Evolutionary conservation across 495 filamentous ascomycete genomes (phyloP).

Genomic region (Penicillium ochrochloron): DNA sequence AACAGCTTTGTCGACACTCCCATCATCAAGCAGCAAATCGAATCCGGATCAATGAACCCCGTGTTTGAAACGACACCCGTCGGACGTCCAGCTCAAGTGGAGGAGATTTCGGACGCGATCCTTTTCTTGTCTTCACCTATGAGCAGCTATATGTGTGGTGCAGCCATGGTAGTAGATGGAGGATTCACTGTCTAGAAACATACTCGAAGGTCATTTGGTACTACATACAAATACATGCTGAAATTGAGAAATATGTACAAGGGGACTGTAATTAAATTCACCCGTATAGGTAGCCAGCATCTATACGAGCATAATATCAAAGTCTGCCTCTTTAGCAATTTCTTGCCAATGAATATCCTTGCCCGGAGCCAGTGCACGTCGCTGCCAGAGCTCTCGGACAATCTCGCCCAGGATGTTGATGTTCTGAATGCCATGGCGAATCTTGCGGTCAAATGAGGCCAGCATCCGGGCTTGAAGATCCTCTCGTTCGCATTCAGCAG

Average conservation of each 20-base stretch:
- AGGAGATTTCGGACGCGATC: conserved; percentile 72
- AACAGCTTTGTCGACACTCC: conserved; percentile 44
- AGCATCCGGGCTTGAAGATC: conserved; percentile 31
- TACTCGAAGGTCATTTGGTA: neutral
- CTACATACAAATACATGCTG: neutral
- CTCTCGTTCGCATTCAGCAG: conserved; percentile 30
- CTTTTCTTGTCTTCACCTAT: conserved; percentile 61
- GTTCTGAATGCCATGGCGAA: conserved; percentile 31
- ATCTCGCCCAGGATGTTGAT: conserved; percentile 30
- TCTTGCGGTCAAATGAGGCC: conserved; percentile 28
- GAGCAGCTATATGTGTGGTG: conserved; percentile 48
- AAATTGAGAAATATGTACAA: neutral
- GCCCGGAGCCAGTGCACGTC: conserved; percentile 17
- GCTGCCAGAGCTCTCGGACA: conserved; percentile 29
- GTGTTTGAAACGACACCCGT: conserved; percentile 28
- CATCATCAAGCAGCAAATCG: conserved; percentile 33
- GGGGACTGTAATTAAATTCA: neutral
- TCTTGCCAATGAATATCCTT: conserved; percentile 34
- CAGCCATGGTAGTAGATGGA: conserved; percentile 29
- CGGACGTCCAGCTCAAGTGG: conserved; percentile 30
- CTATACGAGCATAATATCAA: conserved; percentile 37
- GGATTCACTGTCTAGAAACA: conserved; percentile 27
- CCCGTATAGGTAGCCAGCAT: conserved; percentile 6
- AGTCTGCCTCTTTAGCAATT: conserved; percentile 33
- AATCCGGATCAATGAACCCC: conserved; percentile 28